Percentiles rank a stretch among this genome's conserved stretches.
Evolutionary conservation across 2,329 filamentous ascomycete species (phyloP).

Genomic region (Huntiella abstrusa): DNA sequence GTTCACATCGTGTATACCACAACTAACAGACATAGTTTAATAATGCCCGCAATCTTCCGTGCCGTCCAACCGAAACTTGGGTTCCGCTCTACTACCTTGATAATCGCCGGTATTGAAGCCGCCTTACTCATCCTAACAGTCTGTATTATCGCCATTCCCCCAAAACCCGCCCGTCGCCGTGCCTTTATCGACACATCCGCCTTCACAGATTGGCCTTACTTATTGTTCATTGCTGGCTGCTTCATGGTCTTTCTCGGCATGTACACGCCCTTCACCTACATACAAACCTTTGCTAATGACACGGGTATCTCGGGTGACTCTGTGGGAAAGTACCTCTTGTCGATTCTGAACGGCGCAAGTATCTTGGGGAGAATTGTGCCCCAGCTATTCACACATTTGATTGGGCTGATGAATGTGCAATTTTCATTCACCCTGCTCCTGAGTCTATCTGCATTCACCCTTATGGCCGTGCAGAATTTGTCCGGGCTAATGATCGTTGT

Average conservation of each 20-base stretch:
- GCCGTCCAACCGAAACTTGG: constrained; percentile 16
- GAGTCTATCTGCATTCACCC: constrained; percentile 20
- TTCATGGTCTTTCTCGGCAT: constrained; percentile 20
- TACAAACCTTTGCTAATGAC: constrained; percentile 24
- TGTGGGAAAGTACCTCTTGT: constrained; percentile 26
- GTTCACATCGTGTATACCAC: background rate
- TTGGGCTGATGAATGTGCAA: constrained; percentile 24
- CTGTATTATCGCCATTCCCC: constrained; percentile 16
- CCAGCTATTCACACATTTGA: constrained; percentile 23
- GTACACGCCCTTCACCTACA: constrained; percentile 26
- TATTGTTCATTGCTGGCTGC: constrained; percentile 18
- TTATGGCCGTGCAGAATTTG: constrained; percentile 21
- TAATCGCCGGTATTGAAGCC: constrained; percentile 20
- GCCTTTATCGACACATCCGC: constrained; percentile 17
- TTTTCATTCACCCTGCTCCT: constrained; percentile 19
- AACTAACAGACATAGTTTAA: constrained; percentile 12
- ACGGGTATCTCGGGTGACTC: constrained; percentile 17
- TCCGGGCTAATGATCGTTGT: constrained; percentile 24
- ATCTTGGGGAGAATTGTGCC: constrained; percentile 30
- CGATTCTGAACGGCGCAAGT: constrained; percentile 32
- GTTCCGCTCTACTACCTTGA: constrained; percentile 20
- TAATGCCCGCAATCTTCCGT: constrained; percentile 22
- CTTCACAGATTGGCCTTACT: constrained; percentile 17
- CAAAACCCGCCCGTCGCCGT: constrained; percentile 11
- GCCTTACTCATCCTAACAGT: constrained; percentile 17